phyloP scores from a whole-genome alignment of 371 early-diverging fungal species.

The Mortierella sp. region DNA sequence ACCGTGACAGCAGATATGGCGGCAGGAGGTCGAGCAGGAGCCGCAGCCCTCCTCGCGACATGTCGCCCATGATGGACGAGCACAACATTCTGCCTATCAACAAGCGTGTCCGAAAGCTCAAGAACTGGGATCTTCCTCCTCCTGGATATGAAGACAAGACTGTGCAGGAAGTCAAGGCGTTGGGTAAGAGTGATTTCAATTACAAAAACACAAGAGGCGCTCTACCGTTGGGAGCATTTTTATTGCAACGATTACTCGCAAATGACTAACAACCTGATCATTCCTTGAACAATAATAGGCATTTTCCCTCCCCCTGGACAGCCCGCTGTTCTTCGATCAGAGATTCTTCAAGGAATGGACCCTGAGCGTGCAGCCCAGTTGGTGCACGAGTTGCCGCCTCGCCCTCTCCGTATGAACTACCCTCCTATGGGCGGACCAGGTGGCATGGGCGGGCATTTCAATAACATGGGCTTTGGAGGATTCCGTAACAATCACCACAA shows the following conservation, averaged over 20 bases:
- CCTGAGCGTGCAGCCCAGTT: slow-evolving; percentile 58
- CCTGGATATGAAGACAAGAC: slow-evolving; percentile 93
- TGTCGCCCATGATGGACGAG: slow-evolving; percentile 61
- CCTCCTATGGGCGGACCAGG: slow-evolving; percentile 46
- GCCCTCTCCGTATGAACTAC: slow-evolving; percentile 54
- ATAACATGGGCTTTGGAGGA: slow-evolving; percentile 45
- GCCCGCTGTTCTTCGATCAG: slow-evolving; percentile 75
- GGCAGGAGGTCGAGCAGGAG: slow-evolving; percentile 62
- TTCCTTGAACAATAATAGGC: slow-evolving; percentile 60
- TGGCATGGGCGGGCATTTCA: slow-evolving; percentile 37
- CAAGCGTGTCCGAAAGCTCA: slow-evolving; percentile 82
- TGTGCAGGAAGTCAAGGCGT: slow-evolving; percentile 91
- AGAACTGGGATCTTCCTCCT: slow-evolving; percentile 96
- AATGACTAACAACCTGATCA: neutral
- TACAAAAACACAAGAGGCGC: neutral
- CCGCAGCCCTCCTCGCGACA: slow-evolving; percentile 62
- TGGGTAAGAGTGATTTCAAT: slow-evolving; percentile 66
- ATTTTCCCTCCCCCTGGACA: slow-evolving; percentile 95
- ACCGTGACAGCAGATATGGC: slow-evolving; percentile 58
- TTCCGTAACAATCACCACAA: slow-evolving; percentile 41
- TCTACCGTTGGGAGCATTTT: neutral
- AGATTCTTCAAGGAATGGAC: slow-evolving; percentile 62
- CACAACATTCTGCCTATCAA: slow-evolving; percentile 79
- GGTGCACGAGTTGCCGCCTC: slow-evolving; percentile 57
- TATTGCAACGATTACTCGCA: neutral